Percentiles rank a stretch among this genome's conserved stretches.
phyloP scores from a whole-genome alignment of 805 yeast species.

The Kodamaea sagamina region DNA sequence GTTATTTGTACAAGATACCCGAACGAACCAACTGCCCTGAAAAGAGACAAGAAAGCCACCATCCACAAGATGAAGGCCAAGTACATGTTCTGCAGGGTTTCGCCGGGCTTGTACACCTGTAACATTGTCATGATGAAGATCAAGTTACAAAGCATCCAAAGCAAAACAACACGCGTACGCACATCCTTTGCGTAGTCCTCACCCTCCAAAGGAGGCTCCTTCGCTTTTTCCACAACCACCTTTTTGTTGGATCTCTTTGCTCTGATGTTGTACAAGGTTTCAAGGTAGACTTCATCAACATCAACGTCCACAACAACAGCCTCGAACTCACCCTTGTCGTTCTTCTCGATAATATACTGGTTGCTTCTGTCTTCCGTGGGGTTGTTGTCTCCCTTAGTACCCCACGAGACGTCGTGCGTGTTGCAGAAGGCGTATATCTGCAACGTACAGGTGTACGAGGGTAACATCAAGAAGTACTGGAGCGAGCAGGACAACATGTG shows the following conservation, averaged over 20 bases:
- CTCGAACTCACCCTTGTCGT: conserved; percentile 75
- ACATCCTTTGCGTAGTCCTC: conserved; percentile 94
- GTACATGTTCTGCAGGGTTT: conserved; percentile 63
- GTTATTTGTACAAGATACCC: conserved; percentile 55
- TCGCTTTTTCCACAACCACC: conserved; percentile 30
- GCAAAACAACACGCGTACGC: conserved; percentile 90
- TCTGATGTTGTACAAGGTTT: conserved; percentile 68
- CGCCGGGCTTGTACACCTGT: conserved; percentile 73
- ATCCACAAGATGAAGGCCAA: conserved; percentile 87
- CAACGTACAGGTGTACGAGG: conserved; percentile 87
- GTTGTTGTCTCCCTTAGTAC: conserved; percentile 92
- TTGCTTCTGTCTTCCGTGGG: conserved; percentile 66
- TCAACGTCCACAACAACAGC: conserved; percentile 82
- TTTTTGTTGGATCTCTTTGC: conserved; percentile 65
- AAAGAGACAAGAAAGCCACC: conserved; percentile 79
- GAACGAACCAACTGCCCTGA: conserved; percentile 82
- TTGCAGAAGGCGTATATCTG: conserved; percentile 97
- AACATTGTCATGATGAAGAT: conserved; percentile 83
- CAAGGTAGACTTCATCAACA: conserved; percentile 79
- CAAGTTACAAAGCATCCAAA: conserved; percentile 87
- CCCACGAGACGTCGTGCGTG: conserved; percentile 99
- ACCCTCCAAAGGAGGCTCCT: conserved; percentile 39
- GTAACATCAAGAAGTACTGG: conserved; percentile 87
- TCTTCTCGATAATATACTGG: conserved; percentile 77
- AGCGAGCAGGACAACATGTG: conserved; percentile 83